phyloP scores from a whole-genome alignment of 306 rosid genomes.

The Lathyrus sativus region DNA sequence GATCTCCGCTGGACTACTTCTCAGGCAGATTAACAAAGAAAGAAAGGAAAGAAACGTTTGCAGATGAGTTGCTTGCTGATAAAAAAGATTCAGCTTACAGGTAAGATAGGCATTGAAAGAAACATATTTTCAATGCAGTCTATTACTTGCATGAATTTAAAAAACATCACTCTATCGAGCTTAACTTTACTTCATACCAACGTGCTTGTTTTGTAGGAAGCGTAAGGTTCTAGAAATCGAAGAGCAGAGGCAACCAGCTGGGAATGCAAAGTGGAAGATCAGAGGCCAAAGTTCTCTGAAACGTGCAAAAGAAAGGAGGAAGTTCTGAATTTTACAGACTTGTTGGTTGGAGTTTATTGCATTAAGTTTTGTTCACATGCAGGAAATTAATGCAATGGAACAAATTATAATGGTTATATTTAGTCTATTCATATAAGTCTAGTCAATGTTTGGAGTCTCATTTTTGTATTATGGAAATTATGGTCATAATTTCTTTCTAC shows the following conservation, averaged over 20 bases:
- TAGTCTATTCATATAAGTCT: background rate
- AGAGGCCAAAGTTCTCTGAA: constrained; percentile 54
- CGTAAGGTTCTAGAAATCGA: constrained; percentile 82
- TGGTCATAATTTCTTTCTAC: background rate
- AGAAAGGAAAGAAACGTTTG: constrained; percentile 76
- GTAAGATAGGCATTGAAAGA: constrained; percentile 16
- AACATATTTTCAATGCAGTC: background rate
- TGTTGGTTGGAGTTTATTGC: background rate
- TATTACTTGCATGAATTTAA: background rate
- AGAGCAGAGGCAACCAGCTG: constrained; percentile 65
- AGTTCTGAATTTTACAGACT: constrained; percentile 25
- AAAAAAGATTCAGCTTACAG: constrained; percentile 37
- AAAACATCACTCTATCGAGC: background rate
- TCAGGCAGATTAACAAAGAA: constrained; percentile 75
- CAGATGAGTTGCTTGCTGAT: constrained; percentile 47
- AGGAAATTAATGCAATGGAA: background rate
- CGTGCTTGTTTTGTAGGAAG: constrained; percentile 51
- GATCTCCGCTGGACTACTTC: constrained; percentile 68
- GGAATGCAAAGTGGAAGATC: constrained; percentile 82
- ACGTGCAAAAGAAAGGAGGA: constrained; percentile 75
- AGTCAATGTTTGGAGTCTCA: background rate
- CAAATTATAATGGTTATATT: background rate
- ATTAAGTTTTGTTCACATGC: constrained; percentile 12
- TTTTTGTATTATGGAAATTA: background rate
- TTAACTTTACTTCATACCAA: constrained; percentile 6